phyloP scores from a whole-genome alignment of 164 flowering plant genomes.

The Sextonia rubra region DNA sequence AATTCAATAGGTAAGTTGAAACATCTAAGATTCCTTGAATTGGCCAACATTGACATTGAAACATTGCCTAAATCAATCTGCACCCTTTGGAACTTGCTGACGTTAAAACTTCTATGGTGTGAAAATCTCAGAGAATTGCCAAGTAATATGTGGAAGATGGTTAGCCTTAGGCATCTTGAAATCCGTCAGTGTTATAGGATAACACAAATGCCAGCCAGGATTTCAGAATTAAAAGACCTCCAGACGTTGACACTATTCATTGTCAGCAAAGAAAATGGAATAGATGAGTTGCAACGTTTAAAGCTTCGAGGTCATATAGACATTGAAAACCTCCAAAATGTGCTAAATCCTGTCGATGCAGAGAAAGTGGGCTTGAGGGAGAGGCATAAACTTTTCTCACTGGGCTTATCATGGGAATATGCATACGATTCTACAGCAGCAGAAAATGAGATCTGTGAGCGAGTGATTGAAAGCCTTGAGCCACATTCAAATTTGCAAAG shows the following conservation, averaged over 20 bases:
- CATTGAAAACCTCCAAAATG: conserved; percentile 7
- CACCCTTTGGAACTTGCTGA: conserved; percentile 17
- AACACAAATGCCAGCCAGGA: background rate
- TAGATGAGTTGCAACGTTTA: background rate
- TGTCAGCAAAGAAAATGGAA: conserved; percentile 1
- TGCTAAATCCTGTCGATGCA: background rate
- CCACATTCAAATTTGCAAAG: conserved; percentile 20
- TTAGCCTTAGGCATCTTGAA: conserved; percentile 13
- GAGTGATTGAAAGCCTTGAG: conserved; percentile 13
- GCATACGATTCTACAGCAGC: background rate
- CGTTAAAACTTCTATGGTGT: conserved; percentile 18
- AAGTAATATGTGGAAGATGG: background rate
- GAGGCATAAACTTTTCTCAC: background rate
- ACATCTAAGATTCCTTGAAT: conserved; percentile 1
- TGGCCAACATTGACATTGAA: background rate
- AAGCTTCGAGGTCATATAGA: conserved; percentile 1
- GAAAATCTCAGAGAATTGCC: conserved; percentile 13
- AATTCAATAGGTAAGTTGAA: conserved; percentile 3
- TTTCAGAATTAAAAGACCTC: conserved; percentile 2
- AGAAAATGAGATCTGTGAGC: background rate
- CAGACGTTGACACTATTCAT: conserved; percentile 20
- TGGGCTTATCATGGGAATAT: background rate
- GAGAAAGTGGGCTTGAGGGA: background rate
- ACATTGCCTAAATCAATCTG: conserved; percentile 16
- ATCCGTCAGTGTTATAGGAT: too few species aligned